phyloP scores from a whole-genome alignment of 108 stramenopile genomes.

The Fistulifera solaris region DNA sequence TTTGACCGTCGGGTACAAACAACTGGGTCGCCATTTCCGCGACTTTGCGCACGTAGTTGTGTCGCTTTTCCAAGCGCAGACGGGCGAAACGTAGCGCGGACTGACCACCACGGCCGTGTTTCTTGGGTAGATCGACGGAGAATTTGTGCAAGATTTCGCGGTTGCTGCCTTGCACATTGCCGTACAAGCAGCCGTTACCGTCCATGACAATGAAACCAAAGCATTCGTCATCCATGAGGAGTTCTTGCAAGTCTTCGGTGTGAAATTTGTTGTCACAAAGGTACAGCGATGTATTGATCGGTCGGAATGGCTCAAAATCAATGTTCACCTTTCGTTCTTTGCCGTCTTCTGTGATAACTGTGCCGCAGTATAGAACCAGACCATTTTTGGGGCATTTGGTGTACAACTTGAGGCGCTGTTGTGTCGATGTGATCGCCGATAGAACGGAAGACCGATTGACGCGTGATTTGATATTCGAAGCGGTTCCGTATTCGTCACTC shows the following conservation, averaged over 20 bases:
- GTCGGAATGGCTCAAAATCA: slow-evolving; percentile 98
- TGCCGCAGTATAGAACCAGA: slow-evolving; percentile 97
- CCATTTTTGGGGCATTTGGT: slow-evolving; percentile 89
- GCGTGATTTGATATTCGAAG: slow-evolving; percentile 97
- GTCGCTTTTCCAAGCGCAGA: slow-evolving; percentile 96
- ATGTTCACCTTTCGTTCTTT: slow-evolving; percentile 97
- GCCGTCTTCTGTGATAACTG: slow-evolving; percentile 97
- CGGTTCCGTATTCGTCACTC: slow-evolving; percentile 97
- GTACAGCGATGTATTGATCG: slow-evolving; percentile 99
- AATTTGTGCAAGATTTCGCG: slow-evolving; percentile 96
- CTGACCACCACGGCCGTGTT: slow-evolving; percentile 98
- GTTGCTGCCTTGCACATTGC: slow-evolving; percentile 89
- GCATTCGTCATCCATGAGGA: slow-evolving; percentile 96
- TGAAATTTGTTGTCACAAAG: slow-evolving; percentile 99
- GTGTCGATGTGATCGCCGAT: slow-evolving; percentile 97
- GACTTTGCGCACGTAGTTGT: slow-evolving; percentile 98
- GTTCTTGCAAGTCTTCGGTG: slow-evolving; percentile 95
- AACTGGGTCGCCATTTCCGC: slow-evolving; percentile 95
- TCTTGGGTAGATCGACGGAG: slow-evolving; percentile 98
- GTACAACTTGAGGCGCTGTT: slow-evolving; percentile 98
- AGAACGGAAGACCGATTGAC: slow-evolving; percentile 95
- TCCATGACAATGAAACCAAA: slow-evolving; percentile 99
- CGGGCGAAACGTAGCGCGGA: slow-evolving; percentile 99
- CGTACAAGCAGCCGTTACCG: slow-evolving; percentile 97
- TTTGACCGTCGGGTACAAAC: slow-evolving; percentile 93